Evolutionary conservation across 2,329 filamentous ascomycete species (phyloP).

Genomic region (Arthroderma sp.): DNA sequence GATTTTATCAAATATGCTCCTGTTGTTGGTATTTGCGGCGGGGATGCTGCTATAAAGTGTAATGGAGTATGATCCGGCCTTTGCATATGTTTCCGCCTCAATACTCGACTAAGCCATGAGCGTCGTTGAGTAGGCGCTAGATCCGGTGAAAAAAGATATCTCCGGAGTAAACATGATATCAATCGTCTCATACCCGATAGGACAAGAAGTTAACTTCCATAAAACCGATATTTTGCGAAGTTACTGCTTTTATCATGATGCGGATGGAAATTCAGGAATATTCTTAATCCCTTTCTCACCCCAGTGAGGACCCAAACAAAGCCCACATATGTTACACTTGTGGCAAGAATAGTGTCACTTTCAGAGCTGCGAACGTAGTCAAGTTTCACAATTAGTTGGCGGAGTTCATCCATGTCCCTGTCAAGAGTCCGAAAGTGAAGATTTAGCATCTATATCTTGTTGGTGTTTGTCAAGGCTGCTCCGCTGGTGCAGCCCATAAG

Average conservation of each 20-base stretch:
- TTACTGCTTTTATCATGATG: conserved; percentile 20
- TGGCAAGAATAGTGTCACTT: conserved; percentile 31
- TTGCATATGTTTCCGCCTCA: neutral
- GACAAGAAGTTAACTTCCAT: conserved; percentile 35
- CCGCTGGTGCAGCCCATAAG: conserved; percentile 56
- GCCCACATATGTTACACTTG: conserved; percentile 39
- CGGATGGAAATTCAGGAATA: conserved; percentile 39
- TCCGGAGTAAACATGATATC: conserved; percentile 41
- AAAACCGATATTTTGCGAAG: conserved; percentile 14
- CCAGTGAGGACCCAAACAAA: conserved; percentile 42
- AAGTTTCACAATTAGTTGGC: conserved; percentile 41
- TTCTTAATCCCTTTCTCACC: conserved; percentile 35
- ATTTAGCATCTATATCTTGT: conserved; percentile 15
- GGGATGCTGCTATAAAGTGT: conserved; percentile 19
- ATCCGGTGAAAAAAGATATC: conserved; percentile 28
- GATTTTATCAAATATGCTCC: conserved; percentile 40
- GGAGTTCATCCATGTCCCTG: conserved; percentile 43
- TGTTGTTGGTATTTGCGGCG: conserved; percentile 36
- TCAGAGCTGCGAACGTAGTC: conserved; percentile 35
- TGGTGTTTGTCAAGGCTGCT: conserved; percentile 25
- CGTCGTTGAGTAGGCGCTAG: neutral
- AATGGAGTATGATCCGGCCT: conserved; percentile 10
- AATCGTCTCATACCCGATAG: conserved; percentile 43
- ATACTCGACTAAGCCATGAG: conserved; percentile 3
- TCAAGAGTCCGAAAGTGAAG: conserved; percentile 38